A percentile compares a stretch with the other conserved stretches of the same genome.
These are phyloP conservation scores for Knoxia roxburghii DNA, from an alignment of 257 asterid genomes.

Conservation along the genomic window DNA sequence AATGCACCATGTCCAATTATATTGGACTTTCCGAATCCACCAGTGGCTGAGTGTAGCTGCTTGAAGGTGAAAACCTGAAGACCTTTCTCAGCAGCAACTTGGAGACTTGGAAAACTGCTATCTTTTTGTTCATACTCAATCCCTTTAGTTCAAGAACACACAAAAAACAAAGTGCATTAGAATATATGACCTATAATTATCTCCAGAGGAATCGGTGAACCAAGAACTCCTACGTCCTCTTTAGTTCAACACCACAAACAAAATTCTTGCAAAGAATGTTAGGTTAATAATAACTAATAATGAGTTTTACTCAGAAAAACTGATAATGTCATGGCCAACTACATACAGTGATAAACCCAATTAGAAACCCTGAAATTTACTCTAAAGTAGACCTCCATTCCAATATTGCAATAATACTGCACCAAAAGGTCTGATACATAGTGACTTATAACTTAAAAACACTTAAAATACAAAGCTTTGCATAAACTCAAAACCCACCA, in stretches of 20 bases:
- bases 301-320: not conserved
- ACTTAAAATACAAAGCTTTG: not conserved
- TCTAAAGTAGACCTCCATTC: not conserved
- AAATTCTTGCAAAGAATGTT: not conserved
- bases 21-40: slow-evolving; percentile 79
- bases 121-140: slow-evolving; percentile 40
- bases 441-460: not conserved
- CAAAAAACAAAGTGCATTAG: slow-evolving; percentile 2
- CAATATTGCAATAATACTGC: not conserved
- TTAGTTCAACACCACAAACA: not conserved
- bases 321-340: not conserved
- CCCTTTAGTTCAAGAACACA: slow-evolving; percentile 19
- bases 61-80: slow-evolving; percentile 69
- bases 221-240: not conserved
- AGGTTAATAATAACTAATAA: not conserved
- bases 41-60: slow-evolving; percentile 90
- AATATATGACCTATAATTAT: slow-evolving; percentile 2
- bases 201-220: not conserved
- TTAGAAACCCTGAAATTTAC: not conserved
- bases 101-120: slow-evolving; percentile 29
- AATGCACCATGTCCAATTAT: slow-evolving; percentile 89
- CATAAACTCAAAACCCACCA: not conserved
- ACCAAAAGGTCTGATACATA: not conserved
- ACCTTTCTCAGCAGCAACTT: slow-evolving; percentile 52
- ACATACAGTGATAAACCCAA: not conserved